These are phyloP conservation scores for Euphorbia corollata DNA, from an alignment of 441 rosid species.

Conservation along the genomic window DNA sequence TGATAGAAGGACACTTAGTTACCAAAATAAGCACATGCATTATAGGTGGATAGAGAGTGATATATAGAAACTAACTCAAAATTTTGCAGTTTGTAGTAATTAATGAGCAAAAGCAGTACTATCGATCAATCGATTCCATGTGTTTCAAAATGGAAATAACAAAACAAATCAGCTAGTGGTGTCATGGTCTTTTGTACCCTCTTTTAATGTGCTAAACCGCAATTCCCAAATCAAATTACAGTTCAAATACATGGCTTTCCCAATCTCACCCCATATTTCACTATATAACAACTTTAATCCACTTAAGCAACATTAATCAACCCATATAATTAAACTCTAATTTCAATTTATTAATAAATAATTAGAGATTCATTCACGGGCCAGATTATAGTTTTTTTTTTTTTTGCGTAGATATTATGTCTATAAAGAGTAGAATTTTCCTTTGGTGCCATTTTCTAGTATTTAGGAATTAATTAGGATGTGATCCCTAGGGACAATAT, in stretches of 20 bases:
- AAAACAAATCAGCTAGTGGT: not conserved
- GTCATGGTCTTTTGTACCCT: not conserved
- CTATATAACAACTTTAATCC: not conserved
- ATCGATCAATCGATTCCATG: not conserved
- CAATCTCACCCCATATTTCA: not conserved
- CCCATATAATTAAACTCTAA: not conserved
- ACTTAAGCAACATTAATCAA: not conserved
- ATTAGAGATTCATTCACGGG: not conserved
- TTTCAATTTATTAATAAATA: not conserved
- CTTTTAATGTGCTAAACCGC: not conserved
- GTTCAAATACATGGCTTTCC: conserved; percentile 3
- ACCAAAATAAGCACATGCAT: not conserved
- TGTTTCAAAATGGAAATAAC: not conserved
- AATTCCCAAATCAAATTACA: conserved; percentile 8
- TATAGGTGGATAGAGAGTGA: not conserved
- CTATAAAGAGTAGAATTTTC: too few species aligned
- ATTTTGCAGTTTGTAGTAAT: not conserved
- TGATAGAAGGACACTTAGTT: not conserved
- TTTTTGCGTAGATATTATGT: too few species aligned
- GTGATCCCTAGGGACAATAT: too few species aligned
- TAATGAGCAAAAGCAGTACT: not conserved
- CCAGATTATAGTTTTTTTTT: too few species aligned
- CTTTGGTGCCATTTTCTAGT: too few species aligned
- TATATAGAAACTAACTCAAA: not conserved
- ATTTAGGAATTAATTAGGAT: too few species aligned